phyloP scores from a whole-genome alignment of 257 asterid species.

The Plectranthus barbatus region DNA sequence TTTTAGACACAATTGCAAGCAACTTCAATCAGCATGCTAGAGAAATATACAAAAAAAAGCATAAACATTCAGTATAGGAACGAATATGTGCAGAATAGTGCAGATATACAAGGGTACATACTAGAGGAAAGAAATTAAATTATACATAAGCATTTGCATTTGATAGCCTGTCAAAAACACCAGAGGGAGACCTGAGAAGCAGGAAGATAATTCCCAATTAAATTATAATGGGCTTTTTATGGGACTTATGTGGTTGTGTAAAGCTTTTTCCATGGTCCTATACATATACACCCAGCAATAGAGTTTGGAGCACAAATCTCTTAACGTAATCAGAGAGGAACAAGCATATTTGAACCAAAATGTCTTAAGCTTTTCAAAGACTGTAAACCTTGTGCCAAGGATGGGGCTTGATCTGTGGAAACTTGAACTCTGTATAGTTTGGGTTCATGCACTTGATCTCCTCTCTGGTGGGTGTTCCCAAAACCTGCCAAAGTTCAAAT shows the following conservation, averaged over 20 bases:
- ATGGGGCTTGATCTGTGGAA: conserved; percentile 95
- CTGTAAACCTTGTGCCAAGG: conserved; percentile 96
- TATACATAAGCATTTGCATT: neutral
- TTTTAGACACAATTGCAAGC: neutral
- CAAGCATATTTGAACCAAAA: neutral
- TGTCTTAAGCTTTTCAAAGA: neutral
- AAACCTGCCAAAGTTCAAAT: conserved; percentile 47
- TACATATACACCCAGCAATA: neutral
- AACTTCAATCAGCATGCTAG: conserved; percentile 11
- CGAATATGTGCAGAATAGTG: neutral
- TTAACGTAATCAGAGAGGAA: neutral
- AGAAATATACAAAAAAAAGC: neutral
- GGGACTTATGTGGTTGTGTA: neutral
- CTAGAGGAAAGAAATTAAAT: neutral
- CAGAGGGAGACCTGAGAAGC: neutral
- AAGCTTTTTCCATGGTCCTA: neutral
- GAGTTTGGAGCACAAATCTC: neutral
- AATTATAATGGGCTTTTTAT: neutral
- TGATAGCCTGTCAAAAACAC: neutral
- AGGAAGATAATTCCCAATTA: neutral
- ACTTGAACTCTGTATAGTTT: conserved; percentile 83
- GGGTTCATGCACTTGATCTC: conserved; percentile 98
- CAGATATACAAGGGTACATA: neutral
- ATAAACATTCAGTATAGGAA: neutral
- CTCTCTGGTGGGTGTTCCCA: conserved; percentile 98